Evolutionary conservation across 306 rosid species (phyloP).

Genomic region (Carpinus viminea): DNA sequence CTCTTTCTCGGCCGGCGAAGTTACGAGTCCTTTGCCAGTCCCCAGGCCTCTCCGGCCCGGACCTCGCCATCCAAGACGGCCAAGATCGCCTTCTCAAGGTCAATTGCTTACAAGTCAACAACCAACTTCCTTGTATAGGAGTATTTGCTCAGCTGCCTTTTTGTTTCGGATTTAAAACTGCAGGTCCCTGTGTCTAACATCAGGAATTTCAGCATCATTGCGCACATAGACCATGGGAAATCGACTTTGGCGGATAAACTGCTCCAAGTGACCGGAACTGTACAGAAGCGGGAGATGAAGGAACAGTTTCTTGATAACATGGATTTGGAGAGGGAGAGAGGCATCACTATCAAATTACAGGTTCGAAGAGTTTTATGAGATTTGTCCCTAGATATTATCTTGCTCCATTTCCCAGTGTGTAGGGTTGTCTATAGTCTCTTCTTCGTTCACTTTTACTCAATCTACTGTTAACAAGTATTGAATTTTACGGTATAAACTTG

Average conservation of each 20-base stretch:
- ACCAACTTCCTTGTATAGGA: not conserved
- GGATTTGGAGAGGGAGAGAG: constrained; percentile 95
- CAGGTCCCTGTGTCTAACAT: constrained; percentile 80
- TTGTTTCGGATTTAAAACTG: not conserved
- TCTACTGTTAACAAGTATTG: too few relatives aligned
- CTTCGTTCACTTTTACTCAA: not conserved
- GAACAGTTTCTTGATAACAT: constrained; percentile 98
- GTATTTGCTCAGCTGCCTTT: not conserved
- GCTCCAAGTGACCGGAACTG: constrained; percentile 89
- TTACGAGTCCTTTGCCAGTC: constrained; percentile 43
- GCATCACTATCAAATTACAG: constrained; percentile 93
- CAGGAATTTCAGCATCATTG: constrained; percentile 77
- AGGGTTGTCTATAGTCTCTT: not conserved
- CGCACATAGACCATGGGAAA: constrained; percentile 93
- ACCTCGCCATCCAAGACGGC: constrained; percentile 49
- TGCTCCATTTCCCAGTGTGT: not conserved
- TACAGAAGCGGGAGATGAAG: constrained; percentile 88
- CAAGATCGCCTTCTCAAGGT: constrained; percentile 80
- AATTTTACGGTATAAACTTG: too few relatives aligned
- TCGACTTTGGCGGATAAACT: constrained; percentile 86
- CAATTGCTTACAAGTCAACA: not conserved
- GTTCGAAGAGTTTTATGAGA: constrained; percentile 16
- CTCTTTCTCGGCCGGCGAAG: constrained; percentile 23
- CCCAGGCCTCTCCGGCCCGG: constrained; percentile 40
- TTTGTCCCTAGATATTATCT: not conserved